Percentiles rank a stretch among this genome's conserved stretches.
These are phyloP conservation scores for Platanus orientalis DNA, from an alignment of 164 flowering plant genomes.

Conservation along the genomic window DNA sequence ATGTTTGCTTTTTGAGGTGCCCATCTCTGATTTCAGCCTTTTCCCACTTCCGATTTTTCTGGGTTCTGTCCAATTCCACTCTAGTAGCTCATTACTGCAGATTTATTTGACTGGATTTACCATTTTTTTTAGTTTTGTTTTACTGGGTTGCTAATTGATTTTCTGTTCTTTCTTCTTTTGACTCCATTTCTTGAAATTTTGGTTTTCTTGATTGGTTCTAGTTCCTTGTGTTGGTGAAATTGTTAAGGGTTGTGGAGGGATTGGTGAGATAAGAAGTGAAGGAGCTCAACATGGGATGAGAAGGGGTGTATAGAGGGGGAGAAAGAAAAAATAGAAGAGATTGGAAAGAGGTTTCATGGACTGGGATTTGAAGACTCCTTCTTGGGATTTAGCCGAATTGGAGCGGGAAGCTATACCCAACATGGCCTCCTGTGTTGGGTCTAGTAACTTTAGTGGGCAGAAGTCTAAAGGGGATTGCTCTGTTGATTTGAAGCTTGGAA, in stretches of 20 bases:
- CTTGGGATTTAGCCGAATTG: slow-evolving; percentile 47
- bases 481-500: slow-evolving; percentile 63
- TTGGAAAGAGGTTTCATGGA: slow-evolving; percentile 36
- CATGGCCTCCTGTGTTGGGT: slow-evolving; percentile 22
- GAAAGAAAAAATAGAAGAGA: slow-evolving; percentile 4
- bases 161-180: background rate
- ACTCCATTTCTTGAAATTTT: too few species aligned
- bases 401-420: slow-evolving; percentile 28
- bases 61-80: background rate
- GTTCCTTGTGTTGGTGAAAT: background rate
- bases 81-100: background rate
- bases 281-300: background rate
- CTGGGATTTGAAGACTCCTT: slow-evolving; percentile 50
- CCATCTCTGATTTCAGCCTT: slow-evolving; percentile 10
- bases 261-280: background rate
- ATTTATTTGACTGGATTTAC: too few species aligned
- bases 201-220: background rate
- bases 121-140: too few species aligned
- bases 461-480: slow-evolving; percentile 29
- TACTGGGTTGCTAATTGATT: slow-evolving; percentile 3
- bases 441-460: slow-evolving; percentile 23
- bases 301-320: background rate
- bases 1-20: slow-evolving; percentile 4
- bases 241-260: background rate
- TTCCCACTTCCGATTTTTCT: background rate